Base-by-base conservation (phyloP, 352 stramenopile genomes). In the Globisporangium perplexum region DNA sequence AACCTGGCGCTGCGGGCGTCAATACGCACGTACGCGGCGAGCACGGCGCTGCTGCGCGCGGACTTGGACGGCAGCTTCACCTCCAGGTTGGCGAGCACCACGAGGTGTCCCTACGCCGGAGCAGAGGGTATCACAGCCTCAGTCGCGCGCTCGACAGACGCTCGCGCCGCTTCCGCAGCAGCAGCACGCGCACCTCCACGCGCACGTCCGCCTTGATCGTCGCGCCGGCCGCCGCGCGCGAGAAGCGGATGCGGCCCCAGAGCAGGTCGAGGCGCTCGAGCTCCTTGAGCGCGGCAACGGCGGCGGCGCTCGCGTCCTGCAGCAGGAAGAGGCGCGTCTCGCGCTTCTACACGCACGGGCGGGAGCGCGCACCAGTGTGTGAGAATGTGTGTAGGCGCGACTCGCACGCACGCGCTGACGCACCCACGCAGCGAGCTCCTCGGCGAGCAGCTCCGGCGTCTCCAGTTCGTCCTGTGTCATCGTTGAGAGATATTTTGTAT, bases 261-360 rank as follows among this genome's bases (percentile, higher is more conserved):
- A 92, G 72, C 55, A 92, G 86, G 56, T 92, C 78, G n/a, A 92
- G 72, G 20, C 75, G 82, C 60, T 92, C 82, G 10, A 92, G 62
- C 52, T 92, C 82, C 17, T 82, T 69, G 42, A 77, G 59, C 30
- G 77, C 76, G 20, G 65, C 72, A 41, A 76, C 62, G 20, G 86
- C 61, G 15, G 73, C 61, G 28, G 71, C 69, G 53, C 72, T 62
- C 8, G 84, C 77, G 47, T 86, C 71, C 55, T 81, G 77, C 42
- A 77, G 61, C 48, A 90, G 55, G 53, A 82, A 90, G 20, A 68
- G 64, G 11, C 71, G 74, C 50, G 73, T 76, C 59, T 88, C 79
- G 12, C 67, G 62, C 53, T 76, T 87, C 79, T 90, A 47, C 52
- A n/a, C n/a, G n/a, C n/a, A n/a, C n/a, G n/a, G n/a, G n/a, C n/a